phyloP scores from a whole-genome alignment of 1,139 yeast species.

The Nakaseomyces glabratus region DNA sequence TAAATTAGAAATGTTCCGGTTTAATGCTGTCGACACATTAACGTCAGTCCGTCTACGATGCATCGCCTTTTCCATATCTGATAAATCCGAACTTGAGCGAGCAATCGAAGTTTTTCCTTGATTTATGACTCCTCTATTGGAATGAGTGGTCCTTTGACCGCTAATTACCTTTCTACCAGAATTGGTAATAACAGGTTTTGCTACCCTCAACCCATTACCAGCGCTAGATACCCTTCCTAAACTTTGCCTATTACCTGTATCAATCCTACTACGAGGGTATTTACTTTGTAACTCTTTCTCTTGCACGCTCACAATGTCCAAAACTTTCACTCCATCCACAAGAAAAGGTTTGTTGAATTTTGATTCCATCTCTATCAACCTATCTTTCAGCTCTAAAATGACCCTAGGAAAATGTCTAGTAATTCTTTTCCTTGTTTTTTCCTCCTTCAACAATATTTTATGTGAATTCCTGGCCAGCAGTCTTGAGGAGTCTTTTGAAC shows the following conservation, averaged over 20 bases:
- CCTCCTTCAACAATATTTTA: conserved; percentile 70
- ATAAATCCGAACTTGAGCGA: too few relatives aligned
- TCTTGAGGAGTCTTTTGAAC: conserved; percentile 74
- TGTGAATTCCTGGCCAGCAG: conserved; percentile 70
- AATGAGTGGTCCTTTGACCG: too few relatives aligned
- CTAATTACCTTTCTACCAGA: too few relatives aligned
- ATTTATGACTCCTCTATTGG: too few relatives aligned
- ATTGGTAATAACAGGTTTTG: too few relatives aligned
- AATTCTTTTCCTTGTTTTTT: conserved; percentile 59
- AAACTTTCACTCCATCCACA: conserved; percentile 41
- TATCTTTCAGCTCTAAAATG: conserved; percentile 42
- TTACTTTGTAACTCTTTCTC: conserved; percentile 35
- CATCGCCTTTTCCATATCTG: too few relatives aligned
- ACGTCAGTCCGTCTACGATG: too few relatives aligned
- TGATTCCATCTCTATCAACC: conserved; percentile 41
- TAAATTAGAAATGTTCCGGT: background rate
- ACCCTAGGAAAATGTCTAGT: conserved; percentile 59
- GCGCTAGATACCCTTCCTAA: too few relatives aligned
- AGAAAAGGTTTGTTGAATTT: conserved; percentile 35
- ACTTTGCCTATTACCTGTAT: conserved; percentile 11
- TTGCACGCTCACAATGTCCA: conserved; percentile 36
- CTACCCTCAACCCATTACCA: too few relatives aligned
- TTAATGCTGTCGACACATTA: too few relatives aligned
- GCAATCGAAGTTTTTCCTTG: too few relatives aligned
- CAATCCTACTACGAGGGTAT: conserved; percentile 29